Evolutionary conservation across 495 filamentous ascomycete genomes (phyloP).

Genomic region (Xylaria curta): DNA sequence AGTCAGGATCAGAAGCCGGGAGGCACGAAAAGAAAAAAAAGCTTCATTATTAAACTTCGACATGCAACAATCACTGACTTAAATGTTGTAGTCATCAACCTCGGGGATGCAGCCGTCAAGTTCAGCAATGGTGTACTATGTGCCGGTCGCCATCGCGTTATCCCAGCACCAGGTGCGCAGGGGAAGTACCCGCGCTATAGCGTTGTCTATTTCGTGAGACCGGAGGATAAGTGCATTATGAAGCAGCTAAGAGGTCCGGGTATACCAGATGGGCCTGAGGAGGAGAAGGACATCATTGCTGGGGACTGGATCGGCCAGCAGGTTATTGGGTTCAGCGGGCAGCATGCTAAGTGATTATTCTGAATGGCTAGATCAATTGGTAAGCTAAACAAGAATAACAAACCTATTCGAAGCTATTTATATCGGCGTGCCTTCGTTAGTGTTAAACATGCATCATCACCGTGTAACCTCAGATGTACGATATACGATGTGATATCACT

Average conservation of each 20-base stretch:
- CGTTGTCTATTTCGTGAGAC: constrained; percentile 67
- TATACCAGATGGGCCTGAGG: constrained; percentile 34
- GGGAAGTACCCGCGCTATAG: constrained; percentile 59
- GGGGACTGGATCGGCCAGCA: constrained; percentile 58
- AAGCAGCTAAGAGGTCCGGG: constrained; percentile 47
- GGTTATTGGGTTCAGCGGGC: constrained; percentile 47
- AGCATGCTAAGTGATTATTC: constrained; percentile 24
- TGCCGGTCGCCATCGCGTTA: constrained; percentile 68
- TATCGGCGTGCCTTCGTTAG: neutral
- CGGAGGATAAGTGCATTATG: constrained; percentile 63
- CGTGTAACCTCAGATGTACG: neutral
- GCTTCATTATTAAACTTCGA: neutral
- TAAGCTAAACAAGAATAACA: too few species aligned
- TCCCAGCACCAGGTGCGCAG: constrained; percentile 62
- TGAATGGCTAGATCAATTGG: neutral
- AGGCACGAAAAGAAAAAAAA: too few species aligned
- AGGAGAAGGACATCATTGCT: constrained; percentile 49
- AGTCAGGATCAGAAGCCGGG: neutral
- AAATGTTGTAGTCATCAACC: constrained; percentile 57
- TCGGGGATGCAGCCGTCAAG: constrained; percentile 69
- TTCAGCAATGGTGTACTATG: constrained; percentile 67
- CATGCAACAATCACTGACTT: neutral
- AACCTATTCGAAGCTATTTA: neutral
- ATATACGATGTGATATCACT: neutral
- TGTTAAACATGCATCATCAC: neutral